These are phyloP conservation scores for Pseudotulostoma volvatum DNA, from an alignment of 495 filamentous ascomycete species.

Conservation along the genomic window DNA sequence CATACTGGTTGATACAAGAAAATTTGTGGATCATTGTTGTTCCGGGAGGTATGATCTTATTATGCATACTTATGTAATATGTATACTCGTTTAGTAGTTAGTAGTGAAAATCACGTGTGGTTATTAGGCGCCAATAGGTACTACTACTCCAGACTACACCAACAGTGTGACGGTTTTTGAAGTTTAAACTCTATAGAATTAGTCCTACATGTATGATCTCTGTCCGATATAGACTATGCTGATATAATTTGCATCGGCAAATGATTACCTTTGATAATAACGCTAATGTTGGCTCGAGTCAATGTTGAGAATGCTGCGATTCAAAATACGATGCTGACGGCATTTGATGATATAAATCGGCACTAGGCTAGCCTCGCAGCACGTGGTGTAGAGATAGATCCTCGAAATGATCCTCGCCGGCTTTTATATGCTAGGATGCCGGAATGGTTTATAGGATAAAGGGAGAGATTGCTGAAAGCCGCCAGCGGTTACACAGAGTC, in stretches of 20 bases:
- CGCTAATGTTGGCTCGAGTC: neutral
- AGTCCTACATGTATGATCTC: neutral
- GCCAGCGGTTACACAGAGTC: neutral
- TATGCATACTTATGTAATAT: too few relatives aligned
- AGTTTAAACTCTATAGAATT: neutral
- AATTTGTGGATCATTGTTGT: neutral
- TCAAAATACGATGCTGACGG: neutral
- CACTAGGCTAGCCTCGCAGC: neutral
- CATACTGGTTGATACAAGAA: slow-evolving; percentile 1
- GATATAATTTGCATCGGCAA: neutral
- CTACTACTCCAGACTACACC: too few relatives aligned
- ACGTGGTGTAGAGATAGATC: neutral
- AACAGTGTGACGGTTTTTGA: neutral
- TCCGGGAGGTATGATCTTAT: too few relatives aligned
- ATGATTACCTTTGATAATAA: neutral
- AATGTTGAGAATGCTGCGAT: neutral
- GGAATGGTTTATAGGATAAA: neutral
- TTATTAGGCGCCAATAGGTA: too few relatives aligned
- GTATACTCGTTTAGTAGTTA: too few relatives aligned
- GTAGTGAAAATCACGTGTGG: too few relatives aligned
- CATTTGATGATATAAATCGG: neutral
- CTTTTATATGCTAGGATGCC: neutral
- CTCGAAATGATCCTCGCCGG: neutral
- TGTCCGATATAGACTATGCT: neutral
- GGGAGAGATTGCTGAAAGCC: neutral